These are phyloP conservation scores for Daldinia grandis DNA, from an alignment of 495 filamentous ascomycete genomes.

Conservation along the genomic window DNA sequence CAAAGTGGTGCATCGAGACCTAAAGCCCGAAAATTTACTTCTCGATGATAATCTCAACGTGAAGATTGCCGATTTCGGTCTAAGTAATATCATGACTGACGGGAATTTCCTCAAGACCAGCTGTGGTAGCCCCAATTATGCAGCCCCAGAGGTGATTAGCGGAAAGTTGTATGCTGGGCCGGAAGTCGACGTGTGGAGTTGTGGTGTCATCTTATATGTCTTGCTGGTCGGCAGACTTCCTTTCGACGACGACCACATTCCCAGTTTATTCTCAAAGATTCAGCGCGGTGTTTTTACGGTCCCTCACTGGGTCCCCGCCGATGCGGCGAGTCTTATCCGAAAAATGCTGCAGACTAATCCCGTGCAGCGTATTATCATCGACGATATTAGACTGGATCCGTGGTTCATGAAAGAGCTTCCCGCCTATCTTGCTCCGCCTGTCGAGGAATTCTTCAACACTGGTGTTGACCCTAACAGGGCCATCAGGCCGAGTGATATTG, in stretches of 20 bases:
- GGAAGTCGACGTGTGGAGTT: slow-evolving; percentile 99
- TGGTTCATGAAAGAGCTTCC: slow-evolving; percentile 93
- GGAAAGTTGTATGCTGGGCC: slow-evolving; percentile 98
- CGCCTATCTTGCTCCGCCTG: slow-evolving; percentile 84
- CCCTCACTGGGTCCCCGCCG: slow-evolving; percentile 84
- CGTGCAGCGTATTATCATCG: slow-evolving; percentile 89
- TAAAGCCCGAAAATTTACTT: slow-evolving; percentile 96
- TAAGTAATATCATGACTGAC: slow-evolving; percentile 99
- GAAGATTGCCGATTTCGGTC: slow-evolving; percentile 97
- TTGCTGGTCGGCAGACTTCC: slow-evolving; percentile 89
- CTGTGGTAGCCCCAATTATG: slow-evolving; percentile 98
- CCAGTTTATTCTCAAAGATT: slow-evolving; percentile 60
- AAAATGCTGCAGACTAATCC: slow-evolving; percentile 96
- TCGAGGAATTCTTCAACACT: slow-evolving; percentile 91
- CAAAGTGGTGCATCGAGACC: slow-evolving; percentile 97
- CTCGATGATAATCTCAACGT: slow-evolving; percentile 94
- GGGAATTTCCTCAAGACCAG: slow-evolving; percentile 99
- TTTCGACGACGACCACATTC: slow-evolving; percentile 93
- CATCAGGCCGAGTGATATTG: slow-evolving; percentile 80
- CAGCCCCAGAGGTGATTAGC: slow-evolving; percentile 95
- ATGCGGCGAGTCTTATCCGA: slow-evolving; percentile 84
- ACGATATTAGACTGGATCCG: slow-evolving; percentile 90
- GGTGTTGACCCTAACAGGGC: slow-evolving; percentile 91
- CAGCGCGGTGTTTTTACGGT: slow-evolving; percentile 81
- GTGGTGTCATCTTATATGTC: slow-evolving; percentile 97